Percentiles rank a stretch among this genome's conserved stretches.
phyloP scores from a whole-genome alignment of 2,329 filamentous ascomycete species.

The Dactylellina haptotyla region DNA sequence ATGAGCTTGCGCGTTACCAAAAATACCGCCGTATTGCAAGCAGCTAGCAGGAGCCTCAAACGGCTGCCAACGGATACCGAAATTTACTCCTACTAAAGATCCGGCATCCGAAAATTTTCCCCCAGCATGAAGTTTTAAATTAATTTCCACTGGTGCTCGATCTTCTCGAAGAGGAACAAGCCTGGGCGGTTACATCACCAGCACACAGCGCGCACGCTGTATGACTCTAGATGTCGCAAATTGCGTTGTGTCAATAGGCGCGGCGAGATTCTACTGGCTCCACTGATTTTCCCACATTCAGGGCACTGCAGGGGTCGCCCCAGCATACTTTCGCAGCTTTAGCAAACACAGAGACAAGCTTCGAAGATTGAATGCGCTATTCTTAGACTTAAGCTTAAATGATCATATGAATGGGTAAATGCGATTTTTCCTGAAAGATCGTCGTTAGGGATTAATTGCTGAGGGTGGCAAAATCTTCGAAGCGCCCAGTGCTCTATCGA shows the following conservation, averaged over 20 bases:
- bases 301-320: background rate
- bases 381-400: slow-evolving; percentile 52
- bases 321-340: too few species aligned
- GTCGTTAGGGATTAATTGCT: background rate
- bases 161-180: slow-evolving; percentile 26
- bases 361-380: too few species aligned
- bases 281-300: background rate
- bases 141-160: slow-evolving; percentile 3
- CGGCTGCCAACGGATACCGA: slow-evolving; percentile 11
- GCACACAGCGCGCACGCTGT: background rate
- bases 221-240: slow-evolving; percentile 11
- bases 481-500: background rate
- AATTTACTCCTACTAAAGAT: background rate
- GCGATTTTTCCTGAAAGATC: background rate
- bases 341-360: too few species aligned
- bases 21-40: slow-evolving; percentile 2
- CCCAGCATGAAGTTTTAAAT: background rate
- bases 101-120: background rate
- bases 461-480: slow-evolving; percentile 12
- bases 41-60: background rate
- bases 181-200: slow-evolving; percentile 18
- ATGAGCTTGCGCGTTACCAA: background rate
- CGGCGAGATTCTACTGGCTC: slow-evolving; percentile 13
- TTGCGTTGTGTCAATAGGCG: slow-evolving; percentile 49
- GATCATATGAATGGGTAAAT: slow-evolving; percentile 3